A percentile compares a stretch with the other conserved stretches of the same genome.
These are phyloP conservation scores for Lentithecium fluviatile DNA, from an alignment of 495 filamentous ascomycete genomes.

Conservation along the genomic window DNA sequence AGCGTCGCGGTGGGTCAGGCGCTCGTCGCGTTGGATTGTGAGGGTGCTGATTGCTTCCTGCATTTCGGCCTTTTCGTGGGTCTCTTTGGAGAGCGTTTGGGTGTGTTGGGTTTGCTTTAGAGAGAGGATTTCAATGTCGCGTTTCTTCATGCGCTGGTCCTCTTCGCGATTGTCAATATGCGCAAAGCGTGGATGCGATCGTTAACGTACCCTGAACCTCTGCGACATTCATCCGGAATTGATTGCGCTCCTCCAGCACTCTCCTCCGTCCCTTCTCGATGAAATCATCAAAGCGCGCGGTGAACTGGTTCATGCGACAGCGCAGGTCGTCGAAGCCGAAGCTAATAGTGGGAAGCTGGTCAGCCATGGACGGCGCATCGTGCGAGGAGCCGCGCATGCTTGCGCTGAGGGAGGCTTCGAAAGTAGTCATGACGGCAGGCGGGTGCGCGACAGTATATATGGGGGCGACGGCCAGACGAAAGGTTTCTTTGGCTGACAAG, in stretches of 20 bases:
- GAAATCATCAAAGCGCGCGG: conserved; percentile 84
- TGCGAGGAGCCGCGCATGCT: conserved; percentile 67
- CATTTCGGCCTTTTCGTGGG: conserved; percentile 84
- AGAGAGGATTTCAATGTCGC: conserved; percentile 79
- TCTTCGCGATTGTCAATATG: conserved; percentile 53
- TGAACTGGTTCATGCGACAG: conserved; percentile 92
- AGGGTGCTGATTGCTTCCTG: conserved; percentile 74
- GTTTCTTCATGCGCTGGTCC: conserved; percentile 83
- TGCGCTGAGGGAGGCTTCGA: conserved; percentile 74
- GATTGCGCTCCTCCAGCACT: conserved; percentile 87
- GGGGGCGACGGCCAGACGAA: not conserved
- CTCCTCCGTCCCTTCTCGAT: conserved; percentile 87
- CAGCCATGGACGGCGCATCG: conserved; percentile 65
- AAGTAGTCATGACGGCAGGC: conserved; percentile 60
- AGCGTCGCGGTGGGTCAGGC: conserved; percentile 67
- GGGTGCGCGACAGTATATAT: not conserved
- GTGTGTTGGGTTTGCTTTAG: conserved; percentile 74
- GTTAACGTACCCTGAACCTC: conserved; percentile 74
- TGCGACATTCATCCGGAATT: conserved; percentile 84
- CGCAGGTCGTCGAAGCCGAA: conserved; percentile 96
- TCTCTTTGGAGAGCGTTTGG: conserved; percentile 80
- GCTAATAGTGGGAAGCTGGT: conserved; percentile 83
- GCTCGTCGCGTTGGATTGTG: conserved; percentile 70
- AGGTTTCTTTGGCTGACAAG: not conserved
- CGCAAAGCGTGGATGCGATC: not conserved